Evolutionary conservation across 2,329 filamentous ascomycete genomes (phyloP), one percentile per base, ranked within the genome.

Genomic region (Colletotrichum godetiae): DNA sequence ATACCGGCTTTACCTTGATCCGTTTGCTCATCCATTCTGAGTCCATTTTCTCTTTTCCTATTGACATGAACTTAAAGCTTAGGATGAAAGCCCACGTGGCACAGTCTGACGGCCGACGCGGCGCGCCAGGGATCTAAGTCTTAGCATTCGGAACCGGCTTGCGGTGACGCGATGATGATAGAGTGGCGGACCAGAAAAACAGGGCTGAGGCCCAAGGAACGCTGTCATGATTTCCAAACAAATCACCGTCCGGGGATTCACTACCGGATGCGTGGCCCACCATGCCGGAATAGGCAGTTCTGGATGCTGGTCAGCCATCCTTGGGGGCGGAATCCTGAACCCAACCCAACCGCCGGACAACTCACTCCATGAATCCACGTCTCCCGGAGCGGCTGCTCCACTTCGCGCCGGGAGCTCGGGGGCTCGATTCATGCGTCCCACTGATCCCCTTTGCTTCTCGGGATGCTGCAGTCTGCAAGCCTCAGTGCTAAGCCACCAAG

Each of bases 151-250:
- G 42, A 33, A 55, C 42, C 58, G 27, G 46, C 3, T 65, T 7
- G 22, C 60, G 46, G 53, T 73, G 70, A 73, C 70, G 70, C 60
- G 60, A 57, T 66, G 60, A 73, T 73, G 70, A 73, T 49, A 46
- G 35, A 33, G 70, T 73, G 70, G 70, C 70, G 70, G 55, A 5
- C 22, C 24, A 52, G 27, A 35, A 37, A 55, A 60, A 7, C 42
- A 69, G 15, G 65, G 70, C 46, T 65, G 58, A 33, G 42, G 56
- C 22, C 31, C 29, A 56, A 49, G 56, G 15, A 46, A 65, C 53
- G 13, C 24, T 33, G 15, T 22, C 8, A 22, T 4, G 58, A 46
- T 57, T 70, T 55, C 46, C 70, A 60, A 42, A 61, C 60, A 55
- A 58, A 58, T 37, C 53, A 68, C 35, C 35, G 24, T 33, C 42